Evolutionary conservation across 2,329 filamentous ascomycete genomes (phyloP).

Genomic region (Aureobasidium sp.): DNA sequence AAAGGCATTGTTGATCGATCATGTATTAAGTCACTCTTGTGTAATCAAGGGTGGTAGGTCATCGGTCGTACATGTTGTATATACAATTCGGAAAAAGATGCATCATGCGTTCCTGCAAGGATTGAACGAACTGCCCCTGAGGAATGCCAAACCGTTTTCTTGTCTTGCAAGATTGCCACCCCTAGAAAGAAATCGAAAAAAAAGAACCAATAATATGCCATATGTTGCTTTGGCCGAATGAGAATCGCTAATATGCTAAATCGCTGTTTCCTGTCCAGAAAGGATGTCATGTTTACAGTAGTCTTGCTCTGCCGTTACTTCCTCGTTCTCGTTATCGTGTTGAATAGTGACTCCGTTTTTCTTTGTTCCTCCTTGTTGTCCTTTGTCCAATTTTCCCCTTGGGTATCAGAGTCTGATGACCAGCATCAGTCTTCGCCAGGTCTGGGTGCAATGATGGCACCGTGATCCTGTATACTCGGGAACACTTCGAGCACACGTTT

Average conservation of each 20-base stretch:
- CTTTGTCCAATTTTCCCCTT: not conserved
- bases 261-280: not conserved
- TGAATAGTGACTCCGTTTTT: not conserved
- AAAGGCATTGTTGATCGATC: no score
- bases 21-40: no score
- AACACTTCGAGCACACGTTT: not conserved
- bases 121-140: no score
- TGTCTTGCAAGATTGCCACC: no score
- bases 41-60: no score
- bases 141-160: no score
- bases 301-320: not conserved
- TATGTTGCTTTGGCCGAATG: not conserved
- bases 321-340: not conserved
- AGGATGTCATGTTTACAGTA: not conserved
- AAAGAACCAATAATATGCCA: not conserved
- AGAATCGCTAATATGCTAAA: not conserved
- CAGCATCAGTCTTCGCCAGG: not conserved
- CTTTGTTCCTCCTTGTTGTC: not conserved
- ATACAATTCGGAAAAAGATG: no score
- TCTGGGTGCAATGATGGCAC: not conserved
- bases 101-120: no score
- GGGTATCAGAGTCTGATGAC: not conserved
- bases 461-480: not conserved
- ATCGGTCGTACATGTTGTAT: no score
- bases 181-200: not conserved